Evolutionary conservation across 176 grass and related monocot genomes (phyloP).

Genomic region (Echinochloa phyllopogon): DNA sequence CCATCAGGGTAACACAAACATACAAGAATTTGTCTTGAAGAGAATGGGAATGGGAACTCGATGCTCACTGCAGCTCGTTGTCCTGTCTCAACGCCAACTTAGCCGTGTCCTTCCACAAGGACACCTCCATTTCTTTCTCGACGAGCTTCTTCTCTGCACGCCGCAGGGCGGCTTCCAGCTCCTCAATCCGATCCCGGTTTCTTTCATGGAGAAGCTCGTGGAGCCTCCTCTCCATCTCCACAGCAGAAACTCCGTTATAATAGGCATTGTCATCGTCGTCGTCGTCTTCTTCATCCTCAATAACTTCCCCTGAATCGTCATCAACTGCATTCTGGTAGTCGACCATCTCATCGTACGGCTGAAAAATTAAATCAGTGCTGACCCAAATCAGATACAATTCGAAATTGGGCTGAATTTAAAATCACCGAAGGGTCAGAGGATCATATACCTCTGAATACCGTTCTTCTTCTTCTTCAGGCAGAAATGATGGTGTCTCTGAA

Average conservation of each 20-base stretch:
- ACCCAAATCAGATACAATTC: neutral
- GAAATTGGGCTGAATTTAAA: no score
- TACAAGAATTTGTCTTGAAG: neutral
- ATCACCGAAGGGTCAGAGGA: neutral
- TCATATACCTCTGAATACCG: constrained; percentile 38
- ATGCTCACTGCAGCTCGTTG: constrained; percentile 25
- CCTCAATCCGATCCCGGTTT: constrained; percentile 53
- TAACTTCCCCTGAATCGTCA: neutral
- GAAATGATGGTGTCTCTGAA: neutral
- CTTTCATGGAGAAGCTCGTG: constrained; percentile 62
- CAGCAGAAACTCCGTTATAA: constrained; percentile 28
- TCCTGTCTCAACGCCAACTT: constrained; percentile 37
- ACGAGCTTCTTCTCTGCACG: constrained; percentile 47
- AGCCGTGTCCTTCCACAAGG: constrained; percentile 51
- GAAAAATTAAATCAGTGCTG: neutral
- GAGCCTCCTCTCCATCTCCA: constrained; percentile 60
- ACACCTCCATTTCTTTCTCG: constrained; percentile 59
- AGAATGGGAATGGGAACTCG: neutral
- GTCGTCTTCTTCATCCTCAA: neutral
- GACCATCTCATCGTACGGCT: neutral
- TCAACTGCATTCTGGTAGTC: neutral
- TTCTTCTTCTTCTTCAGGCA: neutral
- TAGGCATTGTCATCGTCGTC: neutral
- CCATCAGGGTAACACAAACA: neutral
- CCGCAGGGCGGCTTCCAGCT: constrained; percentile 51